Percentiles rank a stretch among this genome's conserved stretches.
These are phyloP conservation scores for Coemansia sp. DNA, from an alignment of 192 early-diverging fungal genomes.

Conservation along the genomic window DNA sequence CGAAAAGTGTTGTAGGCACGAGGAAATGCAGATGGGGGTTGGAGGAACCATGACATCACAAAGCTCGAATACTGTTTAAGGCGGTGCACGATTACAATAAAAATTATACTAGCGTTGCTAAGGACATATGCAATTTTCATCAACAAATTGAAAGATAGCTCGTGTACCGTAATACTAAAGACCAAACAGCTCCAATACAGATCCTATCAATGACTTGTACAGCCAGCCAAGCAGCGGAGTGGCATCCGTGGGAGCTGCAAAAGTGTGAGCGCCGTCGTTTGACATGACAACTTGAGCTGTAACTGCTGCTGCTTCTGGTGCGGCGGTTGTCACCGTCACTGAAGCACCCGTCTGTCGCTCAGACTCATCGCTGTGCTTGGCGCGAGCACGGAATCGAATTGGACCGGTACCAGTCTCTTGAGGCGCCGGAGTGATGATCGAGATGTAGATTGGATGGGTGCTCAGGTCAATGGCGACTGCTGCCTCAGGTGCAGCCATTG, in stretches of 20 bases:
- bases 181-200: conserved; percentile 9
- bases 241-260: not conserved
- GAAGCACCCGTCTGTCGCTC: not conserved
- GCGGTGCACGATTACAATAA: not conserved
- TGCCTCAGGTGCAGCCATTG: not conserved
- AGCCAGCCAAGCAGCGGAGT: conserved; percentile 6
- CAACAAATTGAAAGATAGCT: not conserved
- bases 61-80: not conserved
- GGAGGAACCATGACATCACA: not conserved
- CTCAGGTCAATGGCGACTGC: not conserved
- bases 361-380: not conserved
- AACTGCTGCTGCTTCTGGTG: not conserved
- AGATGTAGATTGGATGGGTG: conserved; percentile 9
- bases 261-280: conserved; percentile 1
- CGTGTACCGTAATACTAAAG: not conserved
- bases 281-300: not conserved
- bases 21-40: not conserved
- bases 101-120: not conserved
- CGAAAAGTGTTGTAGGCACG: not conserved
- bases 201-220: conserved; percentile 8
- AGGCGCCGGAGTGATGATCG: not conserved
- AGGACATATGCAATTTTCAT: not conserved
- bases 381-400: conserved; percentile 3
- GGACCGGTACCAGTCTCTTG: not conserved
- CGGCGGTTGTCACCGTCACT: not conserved